Conservation (phyloP, 257 asterid species). For the Mitragyna speciosa region DNA sequence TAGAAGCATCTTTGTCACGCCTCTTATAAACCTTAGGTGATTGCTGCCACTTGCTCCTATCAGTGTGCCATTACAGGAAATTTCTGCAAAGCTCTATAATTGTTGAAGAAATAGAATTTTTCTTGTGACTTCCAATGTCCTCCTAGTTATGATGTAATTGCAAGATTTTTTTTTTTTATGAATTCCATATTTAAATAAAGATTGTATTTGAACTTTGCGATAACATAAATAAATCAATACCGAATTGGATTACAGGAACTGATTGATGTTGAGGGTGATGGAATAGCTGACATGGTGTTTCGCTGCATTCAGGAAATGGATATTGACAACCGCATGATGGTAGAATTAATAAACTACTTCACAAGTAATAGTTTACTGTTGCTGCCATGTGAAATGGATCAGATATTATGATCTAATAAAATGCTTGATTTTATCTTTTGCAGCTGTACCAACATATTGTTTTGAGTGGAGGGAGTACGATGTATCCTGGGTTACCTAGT, state of each 20-base stretch:
- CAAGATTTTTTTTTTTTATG: not conserved
- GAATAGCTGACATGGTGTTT: slow-evolving; percentile 99
- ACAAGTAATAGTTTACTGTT: slow-evolving; percentile 22
- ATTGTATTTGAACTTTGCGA: not conserved
- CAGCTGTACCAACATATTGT: slow-evolving; percentile 98
- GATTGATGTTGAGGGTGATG: slow-evolving; percentile 98
- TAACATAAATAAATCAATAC: not conserved
- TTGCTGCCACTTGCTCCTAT: no score
- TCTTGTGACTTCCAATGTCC: not conserved
- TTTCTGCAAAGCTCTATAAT: not conserved
- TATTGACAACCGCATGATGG: slow-evolving; percentile 98
- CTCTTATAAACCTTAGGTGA: no score
- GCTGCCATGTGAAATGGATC: slow-evolving; percentile 19
- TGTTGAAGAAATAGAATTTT: not conserved
- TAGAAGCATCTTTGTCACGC: no score
- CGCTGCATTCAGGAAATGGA: slow-evolving; percentile 99
- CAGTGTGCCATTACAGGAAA: not conserved
- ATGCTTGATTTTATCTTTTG: slow-evolving; percentile 21
- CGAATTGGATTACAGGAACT: slow-evolving; percentile 62
- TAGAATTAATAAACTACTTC: slow-evolving; percentile 22
- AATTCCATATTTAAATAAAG: not conserved
- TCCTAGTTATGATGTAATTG: not conserved
- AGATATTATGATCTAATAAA: slow-evolving; percentile 1
- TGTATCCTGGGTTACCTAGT: slow-evolving; percentile 99
- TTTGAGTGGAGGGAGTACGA: slow-evolving; percentile 96